Percentiles rank a stretch among this genome's conserved stretches.
phyloP scores from a whole-genome alignment of 1,139 yeast species.

The Yamadazyma sp. region DNA sequence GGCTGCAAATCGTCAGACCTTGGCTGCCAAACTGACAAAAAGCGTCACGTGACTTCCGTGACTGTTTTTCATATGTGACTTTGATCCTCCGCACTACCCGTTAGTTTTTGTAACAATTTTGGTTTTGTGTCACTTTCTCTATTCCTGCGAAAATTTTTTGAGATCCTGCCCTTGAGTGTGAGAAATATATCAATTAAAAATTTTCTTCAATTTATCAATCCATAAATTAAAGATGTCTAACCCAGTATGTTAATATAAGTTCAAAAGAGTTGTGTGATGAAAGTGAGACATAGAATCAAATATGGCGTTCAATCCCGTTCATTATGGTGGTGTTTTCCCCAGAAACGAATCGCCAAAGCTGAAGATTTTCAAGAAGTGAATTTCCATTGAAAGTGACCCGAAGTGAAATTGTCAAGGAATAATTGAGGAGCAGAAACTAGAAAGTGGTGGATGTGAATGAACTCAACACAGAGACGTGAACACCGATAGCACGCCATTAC shows the following conservation, averaged over 20 bases:
- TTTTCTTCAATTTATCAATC: conserved; percentile 15
- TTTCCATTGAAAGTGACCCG: no score
- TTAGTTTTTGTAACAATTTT: conserved; percentile 1
- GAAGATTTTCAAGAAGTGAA: neutral
- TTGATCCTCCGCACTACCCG: conserved; percentile 7
- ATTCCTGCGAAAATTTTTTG: conserved; percentile 14
- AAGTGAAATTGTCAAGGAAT: no score
- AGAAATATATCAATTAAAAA: conserved; percentile 15
- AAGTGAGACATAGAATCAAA: neutral
- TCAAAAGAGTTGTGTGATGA: neutral
- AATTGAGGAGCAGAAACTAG: no score
- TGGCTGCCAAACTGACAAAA: neutral
- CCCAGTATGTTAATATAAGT: conserved; percentile 16
- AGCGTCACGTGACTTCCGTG: conserved; percentile 15
- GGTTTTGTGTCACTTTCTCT: conserved; percentile 14
- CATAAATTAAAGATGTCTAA: conserved; percentile 20
- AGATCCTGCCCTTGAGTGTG: conserved; percentile 11
- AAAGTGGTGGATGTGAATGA: no score
- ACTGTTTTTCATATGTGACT: conserved; percentile 14
- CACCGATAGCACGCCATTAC: no score
- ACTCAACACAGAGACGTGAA: no score
- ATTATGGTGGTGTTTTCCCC: neutral
- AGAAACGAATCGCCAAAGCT: neutral
- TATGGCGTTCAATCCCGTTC: neutral
- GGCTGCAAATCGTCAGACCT: neutral